Percentiles rank a stretch among this genome's conserved stretches.
Evolutionary conservation across 495 filamentous ascomycete species (phyloP).

Genomic region (Podospora pseudoanserina): DNA sequence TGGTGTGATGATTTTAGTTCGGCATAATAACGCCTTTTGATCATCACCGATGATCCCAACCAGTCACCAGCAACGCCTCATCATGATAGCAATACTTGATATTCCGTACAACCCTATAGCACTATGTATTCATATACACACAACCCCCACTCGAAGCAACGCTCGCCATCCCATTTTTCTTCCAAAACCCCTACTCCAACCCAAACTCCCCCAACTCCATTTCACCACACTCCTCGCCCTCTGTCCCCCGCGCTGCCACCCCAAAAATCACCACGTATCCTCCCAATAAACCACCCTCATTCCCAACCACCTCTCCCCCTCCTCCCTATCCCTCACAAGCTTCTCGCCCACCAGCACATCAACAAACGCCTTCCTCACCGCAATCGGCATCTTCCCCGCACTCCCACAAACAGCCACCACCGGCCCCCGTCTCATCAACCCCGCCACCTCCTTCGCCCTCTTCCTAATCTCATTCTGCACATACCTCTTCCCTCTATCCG

Average conservation of each 20-base stretch:
- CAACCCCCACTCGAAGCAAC: neutral
- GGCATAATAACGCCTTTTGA: too few relatives aligned
- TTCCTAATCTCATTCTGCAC: slow-evolving; percentile 80
- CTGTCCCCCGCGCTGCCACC: too few relatives aligned
- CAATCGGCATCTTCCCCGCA: slow-evolving; percentile 79
- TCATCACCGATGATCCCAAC: too few relatives aligned
- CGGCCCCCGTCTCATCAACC: slow-evolving; percentile 43
- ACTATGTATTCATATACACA: too few relatives aligned
- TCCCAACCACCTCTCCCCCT: slow-evolving; percentile 33
- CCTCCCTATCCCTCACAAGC: slow-evolving; percentile 24
- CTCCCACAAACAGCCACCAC: slow-evolving; percentile 74
- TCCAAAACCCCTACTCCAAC: neutral
- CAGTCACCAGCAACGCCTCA: too few relatives aligned
- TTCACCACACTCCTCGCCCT: neutral
- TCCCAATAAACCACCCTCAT: slow-evolving; percentile 39
- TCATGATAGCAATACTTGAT: too few relatives aligned
- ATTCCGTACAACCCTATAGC: too few relatives aligned
- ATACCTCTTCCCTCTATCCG: slow-evolving; percentile 63
- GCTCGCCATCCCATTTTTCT: neutral
- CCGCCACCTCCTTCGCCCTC: slow-evolving; percentile 54
- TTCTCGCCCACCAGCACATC: slow-evolving; percentile 54
- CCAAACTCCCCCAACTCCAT: neutral
- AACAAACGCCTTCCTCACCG: slow-evolving; percentile 76
- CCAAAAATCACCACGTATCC: slow-evolving; percentile 41
- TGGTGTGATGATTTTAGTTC: too few relatives aligned